Evolutionary conservation across 805 yeast genomes (phyloP).

Genomic region (Grigorovia jiainica): DNA sequence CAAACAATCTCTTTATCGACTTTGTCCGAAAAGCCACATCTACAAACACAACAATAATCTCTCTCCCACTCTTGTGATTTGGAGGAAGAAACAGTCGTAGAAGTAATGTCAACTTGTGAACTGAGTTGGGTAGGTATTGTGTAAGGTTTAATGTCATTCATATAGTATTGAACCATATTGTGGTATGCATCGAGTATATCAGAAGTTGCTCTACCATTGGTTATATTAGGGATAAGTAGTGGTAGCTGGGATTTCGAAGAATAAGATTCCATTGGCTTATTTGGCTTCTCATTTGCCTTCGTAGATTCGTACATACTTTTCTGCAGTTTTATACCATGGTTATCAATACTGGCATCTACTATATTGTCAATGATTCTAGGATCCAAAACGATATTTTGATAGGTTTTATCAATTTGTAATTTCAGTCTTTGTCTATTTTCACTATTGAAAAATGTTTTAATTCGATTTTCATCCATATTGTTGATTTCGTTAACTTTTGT

Average conservation of each 20-base stretch:
- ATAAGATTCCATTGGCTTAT: too few relatives aligned
- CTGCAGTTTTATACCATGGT: neutral
- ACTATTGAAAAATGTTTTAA: neutral
- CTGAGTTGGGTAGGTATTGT: neutral
- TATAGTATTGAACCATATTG: neutral
- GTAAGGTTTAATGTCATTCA: neutral
- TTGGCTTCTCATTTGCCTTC: neutral
- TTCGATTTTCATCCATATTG: neutral
- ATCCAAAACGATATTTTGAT: neutral
- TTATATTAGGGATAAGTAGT: neutral
- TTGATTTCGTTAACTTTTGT: neutral
- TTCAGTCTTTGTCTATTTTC: neutral
- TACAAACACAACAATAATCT: conserved; percentile 52
- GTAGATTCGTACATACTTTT: neutral
- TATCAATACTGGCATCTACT: neutral
- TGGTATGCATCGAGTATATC: neutral
- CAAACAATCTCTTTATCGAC: conserved; percentile 37
- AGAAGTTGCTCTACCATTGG: neutral
- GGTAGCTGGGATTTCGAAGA: too few relatives aligned
- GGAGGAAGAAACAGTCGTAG: too few relatives aligned
- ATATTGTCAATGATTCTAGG: neutral
- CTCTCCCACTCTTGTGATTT: neutral
- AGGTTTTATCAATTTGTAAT: neutral
- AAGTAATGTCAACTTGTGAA: too few relatives aligned
- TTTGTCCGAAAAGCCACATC: conserved; percentile 18